Conservation (phyloP, 768 basidiomycete species). For the Phlegmacium glaucopus region DNA sequence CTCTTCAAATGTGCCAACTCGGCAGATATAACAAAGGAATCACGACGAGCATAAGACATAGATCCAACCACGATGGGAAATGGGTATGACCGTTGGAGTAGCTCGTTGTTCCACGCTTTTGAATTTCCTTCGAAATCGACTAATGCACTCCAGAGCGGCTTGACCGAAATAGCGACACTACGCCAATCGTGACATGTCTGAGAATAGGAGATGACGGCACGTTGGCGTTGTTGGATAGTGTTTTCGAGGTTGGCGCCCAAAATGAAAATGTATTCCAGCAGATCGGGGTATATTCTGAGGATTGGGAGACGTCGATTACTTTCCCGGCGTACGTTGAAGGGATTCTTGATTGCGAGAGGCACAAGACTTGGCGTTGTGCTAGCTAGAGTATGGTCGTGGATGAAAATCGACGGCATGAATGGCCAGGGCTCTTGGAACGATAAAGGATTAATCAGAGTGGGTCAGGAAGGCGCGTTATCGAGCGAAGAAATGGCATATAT, state of each 20-base stretch:
- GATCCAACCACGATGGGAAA: conserved; percentile 11
- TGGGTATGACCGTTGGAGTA: conserved; percentile 15
- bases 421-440: no score
- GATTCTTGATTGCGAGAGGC: neutral
- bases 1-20: conserved; percentile 14
- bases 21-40: neutral
- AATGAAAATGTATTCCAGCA: conserved; percentile 21
- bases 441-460: no score
- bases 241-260: conserved; percentile 9
- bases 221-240: conserved; percentile 1
- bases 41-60: neutral
- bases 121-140: conserved; percentile 15
- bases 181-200: conserved; percentile 19
- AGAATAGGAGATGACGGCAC: conserved; percentile 12
- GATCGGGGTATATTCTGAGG: conserved; percentile 13
- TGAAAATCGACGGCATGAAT: no score
- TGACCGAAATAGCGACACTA: conserved; percentile 8
- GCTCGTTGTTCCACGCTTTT: conserved; percentile 18
- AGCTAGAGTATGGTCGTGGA: no score
- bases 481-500: no score
- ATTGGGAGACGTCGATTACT: conserved; percentile 12
- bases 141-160: conserved; percentile 13
- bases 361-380: no score
- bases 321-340: neutral
- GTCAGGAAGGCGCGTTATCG: no score